Evolutionary conservation across 2,329 filamentous ascomycete species (phyloP).

Genomic region (Onygenales sp.): DNA sequence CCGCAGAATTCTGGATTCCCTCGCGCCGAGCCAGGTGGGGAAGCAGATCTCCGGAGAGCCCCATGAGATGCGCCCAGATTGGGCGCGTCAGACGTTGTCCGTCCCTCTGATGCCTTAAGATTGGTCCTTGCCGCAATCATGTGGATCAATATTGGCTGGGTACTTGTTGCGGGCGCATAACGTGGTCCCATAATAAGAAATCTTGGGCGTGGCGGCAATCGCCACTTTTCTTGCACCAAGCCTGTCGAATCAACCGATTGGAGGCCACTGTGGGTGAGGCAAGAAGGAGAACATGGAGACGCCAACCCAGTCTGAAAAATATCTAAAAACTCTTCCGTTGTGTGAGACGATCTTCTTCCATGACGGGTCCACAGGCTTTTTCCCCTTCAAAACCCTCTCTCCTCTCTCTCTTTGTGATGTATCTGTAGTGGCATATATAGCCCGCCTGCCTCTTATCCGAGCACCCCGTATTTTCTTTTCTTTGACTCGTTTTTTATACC

Average conservation of each 20-base stretch:
- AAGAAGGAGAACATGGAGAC: neutral
- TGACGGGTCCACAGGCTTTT: neutral
- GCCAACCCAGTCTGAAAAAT: neutral
- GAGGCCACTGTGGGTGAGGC: neutral
- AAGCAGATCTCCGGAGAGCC: neutral
- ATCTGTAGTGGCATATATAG: neutral
- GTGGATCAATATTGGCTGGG: neutral
- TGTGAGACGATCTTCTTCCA: neutral
- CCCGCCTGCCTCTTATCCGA: neutral
- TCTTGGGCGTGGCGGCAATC: neutral
- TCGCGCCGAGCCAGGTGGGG: too few relatives aligned
- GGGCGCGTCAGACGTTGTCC: neutral
- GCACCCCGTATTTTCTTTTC: neutral
- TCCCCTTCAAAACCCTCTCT: neutral
- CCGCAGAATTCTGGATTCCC: too few relatives aligned
- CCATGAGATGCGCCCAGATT: neutral
- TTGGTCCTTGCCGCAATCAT: neutral
- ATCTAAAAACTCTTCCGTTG: neutral
- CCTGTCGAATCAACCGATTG: slow-evolving; percentile 3
- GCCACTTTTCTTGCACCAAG: neutral
- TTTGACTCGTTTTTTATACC: neutral
- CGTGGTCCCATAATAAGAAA: neutral
- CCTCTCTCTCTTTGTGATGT: neutral
- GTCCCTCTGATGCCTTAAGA: neutral
- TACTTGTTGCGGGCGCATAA: neutral